Evolutionary conservation across 2,329 filamentous ascomycete species (phyloP), one percentile per base, ranked within the genome.

Genomic region (Ascochyta fabae): DNA sequence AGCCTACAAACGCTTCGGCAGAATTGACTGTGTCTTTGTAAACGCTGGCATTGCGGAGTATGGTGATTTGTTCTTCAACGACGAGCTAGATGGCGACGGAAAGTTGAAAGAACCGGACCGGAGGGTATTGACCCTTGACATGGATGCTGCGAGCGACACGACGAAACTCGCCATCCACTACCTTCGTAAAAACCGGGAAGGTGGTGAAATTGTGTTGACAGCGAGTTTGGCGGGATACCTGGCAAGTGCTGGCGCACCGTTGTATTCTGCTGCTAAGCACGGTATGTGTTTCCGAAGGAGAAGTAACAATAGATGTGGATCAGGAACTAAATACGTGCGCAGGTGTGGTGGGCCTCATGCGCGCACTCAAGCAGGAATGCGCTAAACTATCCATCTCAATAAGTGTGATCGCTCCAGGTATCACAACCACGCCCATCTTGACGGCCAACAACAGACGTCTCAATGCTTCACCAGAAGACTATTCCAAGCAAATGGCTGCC

Each of bases 221-320:
- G 80, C 80, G 1, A 80, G 77, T 65, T 59, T 83, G 50, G 80
- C 80, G 2, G 80, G 80, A 0, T 82, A 82, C 67, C 65, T 82
- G 6, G 80, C 78, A 0, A 78, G 74, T 50, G 79, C 79, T 10
- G 80, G 80, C 0, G 77, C 79, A 23, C 79, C 79, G 15, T 59
- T 80, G 15, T 83, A 83, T 58, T 78, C 75, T 26, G 80, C 80
- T 19, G 80, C 80, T 9, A 83, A 83, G 56, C 80, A 82, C 62
- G 80, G 76, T 73, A 65, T 26, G 69, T 62, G 7, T 40, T 34
- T 45, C 33, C 19, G 4, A 16, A 12, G 12, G 13, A 31, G 29
- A 12, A 31, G 10, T 15, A 31, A 13, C 12, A 15, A 4, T 12
- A 36, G 12, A 19, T 58, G 29, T 56, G 23, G 16, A 40, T n/a